A percentile compares a stretch with the other conserved stretches of the same genome.
Conservation (phyloP, 305 asterid genomes). For the Fraxinus velutina region DNA sequence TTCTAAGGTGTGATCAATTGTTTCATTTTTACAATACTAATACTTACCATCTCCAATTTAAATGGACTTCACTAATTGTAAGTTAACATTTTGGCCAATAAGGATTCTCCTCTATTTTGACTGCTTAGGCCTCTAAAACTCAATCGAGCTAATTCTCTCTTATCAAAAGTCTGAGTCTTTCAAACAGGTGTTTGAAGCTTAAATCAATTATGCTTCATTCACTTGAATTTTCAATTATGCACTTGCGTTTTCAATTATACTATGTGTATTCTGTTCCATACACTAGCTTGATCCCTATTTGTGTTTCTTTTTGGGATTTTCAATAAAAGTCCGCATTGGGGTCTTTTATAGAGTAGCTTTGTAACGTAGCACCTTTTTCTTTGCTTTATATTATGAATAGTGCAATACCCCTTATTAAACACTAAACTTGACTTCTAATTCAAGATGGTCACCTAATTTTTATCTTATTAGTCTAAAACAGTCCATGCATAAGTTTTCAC, state of each 20-base stretch:
- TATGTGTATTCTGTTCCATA: background rate
- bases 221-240: too few relatives aligned
- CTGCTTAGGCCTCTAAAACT: background rate
- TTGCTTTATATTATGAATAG: background rate
- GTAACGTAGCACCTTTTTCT: background rate
- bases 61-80: background rate
- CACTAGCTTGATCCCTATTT: background rate
- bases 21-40: background rate
- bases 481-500: too few relatives aligned
- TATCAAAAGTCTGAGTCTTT: background rate
- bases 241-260: background rate
- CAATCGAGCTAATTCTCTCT: background rate
- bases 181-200: background rate
- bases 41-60: conserved; percentile 28
- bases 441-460: background rate
- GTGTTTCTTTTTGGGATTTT: background rate
- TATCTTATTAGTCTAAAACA: background rate
- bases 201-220: background rate
- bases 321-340: background rate
- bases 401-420: background rate
- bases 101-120: too few relatives aligned
- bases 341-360: background rate
- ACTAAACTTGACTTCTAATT: background rate
- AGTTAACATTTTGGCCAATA: background rate
- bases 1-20: background rate